Conservation (phyloP, 2,329 filamentous ascomycete species). For the Pyrenochaeta sp. region DNA sequence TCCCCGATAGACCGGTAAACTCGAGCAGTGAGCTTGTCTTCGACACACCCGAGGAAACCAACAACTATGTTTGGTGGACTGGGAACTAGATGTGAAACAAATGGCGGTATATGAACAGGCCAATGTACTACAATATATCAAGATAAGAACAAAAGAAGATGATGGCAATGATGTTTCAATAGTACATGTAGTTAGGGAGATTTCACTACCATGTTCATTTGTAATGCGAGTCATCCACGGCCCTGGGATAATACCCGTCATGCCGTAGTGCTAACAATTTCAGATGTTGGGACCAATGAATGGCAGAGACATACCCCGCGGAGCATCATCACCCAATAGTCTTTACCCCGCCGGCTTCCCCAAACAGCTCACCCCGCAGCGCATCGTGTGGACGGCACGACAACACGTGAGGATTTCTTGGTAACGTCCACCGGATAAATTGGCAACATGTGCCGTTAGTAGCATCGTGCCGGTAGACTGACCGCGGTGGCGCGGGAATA, state of each 20-base stretch:
- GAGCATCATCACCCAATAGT: not conserved
- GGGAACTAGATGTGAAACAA: slow-evolving; percentile 43
- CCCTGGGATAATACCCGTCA: slow-evolving; percentile 2
- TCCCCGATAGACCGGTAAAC: slow-evolving; percentile 53
- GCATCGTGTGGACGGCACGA: slow-evolving; percentile 1
- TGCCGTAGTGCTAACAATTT: not conserved
- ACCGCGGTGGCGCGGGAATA: slow-evolving; percentile 4
- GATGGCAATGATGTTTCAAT: not conserved
- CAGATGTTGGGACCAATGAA: not conserved
- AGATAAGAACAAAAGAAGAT: not conserved
- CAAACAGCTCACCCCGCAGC: slow-evolving; percentile 28
- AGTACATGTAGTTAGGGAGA: not conserved
- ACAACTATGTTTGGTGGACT: slow-evolving; percentile 58
- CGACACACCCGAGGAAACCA: slow-evolving; percentile 55
- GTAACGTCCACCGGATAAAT: slow-evolving; percentile 32
- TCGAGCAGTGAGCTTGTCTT: slow-evolving; percentile 53
- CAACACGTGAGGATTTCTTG: slow-evolving; percentile 18
- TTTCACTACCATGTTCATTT: not conserved
- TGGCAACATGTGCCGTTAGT: slow-evolving; percentile 20
- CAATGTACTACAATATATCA: not conserved
- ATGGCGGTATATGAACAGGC: not conserved
- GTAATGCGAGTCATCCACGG: not conserved
- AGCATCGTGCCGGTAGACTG: slow-evolving; percentile 1
- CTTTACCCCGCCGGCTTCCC: slow-evolving; percentile 27
- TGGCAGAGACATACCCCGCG: not conserved